A percentile compares a stretch with the other conserved stretches of the same genome.
Evolutionary conservation across 1,284 basidiomycete genomes (phyloP).

Genomic region (Ustilago bromivora): DNA sequence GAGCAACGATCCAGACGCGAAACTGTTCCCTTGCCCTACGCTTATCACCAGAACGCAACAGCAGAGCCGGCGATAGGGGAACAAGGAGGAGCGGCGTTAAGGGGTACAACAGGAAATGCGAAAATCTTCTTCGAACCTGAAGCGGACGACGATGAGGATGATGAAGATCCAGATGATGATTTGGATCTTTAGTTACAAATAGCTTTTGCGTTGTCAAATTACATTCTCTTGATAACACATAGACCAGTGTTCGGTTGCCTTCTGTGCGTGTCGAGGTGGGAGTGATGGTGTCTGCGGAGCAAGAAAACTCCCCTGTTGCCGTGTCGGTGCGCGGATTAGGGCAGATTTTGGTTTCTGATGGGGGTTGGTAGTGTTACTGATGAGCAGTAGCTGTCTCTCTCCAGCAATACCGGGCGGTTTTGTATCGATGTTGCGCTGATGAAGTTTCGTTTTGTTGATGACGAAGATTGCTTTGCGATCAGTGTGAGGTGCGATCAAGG

Average conservation of each 20-base stretch:
- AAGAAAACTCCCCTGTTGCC: too few relatives aligned
- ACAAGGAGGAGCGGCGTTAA: slow-evolving; percentile 9
- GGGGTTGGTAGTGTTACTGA: slow-evolving; percentile 28
- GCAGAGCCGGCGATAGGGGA: neutral
- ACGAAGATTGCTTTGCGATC: neutral
- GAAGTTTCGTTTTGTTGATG: neutral
- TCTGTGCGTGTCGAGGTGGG: neutral
- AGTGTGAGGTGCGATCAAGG: neutral
- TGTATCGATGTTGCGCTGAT: neutral
- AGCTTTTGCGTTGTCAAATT: neutral
- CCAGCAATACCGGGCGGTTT: too few relatives aligned
- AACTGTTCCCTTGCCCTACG: slow-evolving; percentile 59
- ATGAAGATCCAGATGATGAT: slow-evolving; percentile 67
- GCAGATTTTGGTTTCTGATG: slow-evolving; percentile 26
- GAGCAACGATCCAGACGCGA: slow-evolving; percentile 53
- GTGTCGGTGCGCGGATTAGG: slow-evolving; percentile 1
- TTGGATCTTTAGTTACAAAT: slow-evolving; percentile 41
- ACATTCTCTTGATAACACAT: neutral
- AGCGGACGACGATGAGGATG: slow-evolving; percentile 65
- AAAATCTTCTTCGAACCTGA: slow-evolving; percentile 66
- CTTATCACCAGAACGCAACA: slow-evolving; percentile 47
- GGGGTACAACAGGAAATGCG: slow-evolving; percentile 57
- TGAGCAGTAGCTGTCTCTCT: neutral
- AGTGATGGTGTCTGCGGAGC: too few relatives aligned
- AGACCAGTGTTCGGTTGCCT: neutral